These are phyloP conservation scores for Paramyrothecium sp. DNA, from an alignment of 2,329 filamentous ascomycete genomes.

Conservation along the genomic window DNA sequence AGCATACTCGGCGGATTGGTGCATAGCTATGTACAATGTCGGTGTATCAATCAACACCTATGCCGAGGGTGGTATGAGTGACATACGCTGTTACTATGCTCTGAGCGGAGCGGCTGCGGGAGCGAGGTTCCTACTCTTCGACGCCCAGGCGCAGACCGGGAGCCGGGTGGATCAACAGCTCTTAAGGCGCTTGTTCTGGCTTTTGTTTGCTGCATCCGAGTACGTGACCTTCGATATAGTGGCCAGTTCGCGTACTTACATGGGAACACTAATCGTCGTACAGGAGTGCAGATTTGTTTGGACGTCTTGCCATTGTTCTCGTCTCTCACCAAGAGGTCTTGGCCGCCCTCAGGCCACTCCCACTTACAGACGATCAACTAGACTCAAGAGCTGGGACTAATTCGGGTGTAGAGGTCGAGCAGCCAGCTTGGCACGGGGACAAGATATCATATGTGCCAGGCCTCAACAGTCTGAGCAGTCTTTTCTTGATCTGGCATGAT, in stretches of 20 bases:
- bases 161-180: constrained; percentile 26
- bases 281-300: constrained; percentile 26
- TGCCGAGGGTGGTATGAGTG: constrained; percentile 6
- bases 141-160: constrained; percentile 14
- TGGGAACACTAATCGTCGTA: constrained; percentile 1
- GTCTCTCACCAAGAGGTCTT: constrained; percentile 18
- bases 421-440: constrained; percentile 28
- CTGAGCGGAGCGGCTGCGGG: constrained; percentile 25
- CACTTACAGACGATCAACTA: constrained; percentile 27
- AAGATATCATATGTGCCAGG: constrained; percentile 28
- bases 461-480: constrained; percentile 27
- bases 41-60: constrained; percentile 19
- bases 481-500: constrained; percentile 32
- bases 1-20: constrained; percentile 29
- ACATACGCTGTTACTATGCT: constrained; percentile 17
- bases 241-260: not conserved
- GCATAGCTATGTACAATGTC: constrained; percentile 33
- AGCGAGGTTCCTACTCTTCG: constrained; percentile 25
- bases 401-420: not conserved
- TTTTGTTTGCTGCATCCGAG: constrained; percentile 27
- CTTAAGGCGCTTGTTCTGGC: constrained; percentile 31
- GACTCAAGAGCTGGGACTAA: constrained; percentile 11
- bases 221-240: constrained; percentile 9
- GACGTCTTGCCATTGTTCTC: constrained; percentile 20
- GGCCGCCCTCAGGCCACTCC: constrained; percentile 18